Percentiles rank a stretch among this genome's conserved stretches.
phyloP scores from a whole-genome alignment of 2,329 filamentous ascomycete species.

The Penicillium sp. region DNA sequence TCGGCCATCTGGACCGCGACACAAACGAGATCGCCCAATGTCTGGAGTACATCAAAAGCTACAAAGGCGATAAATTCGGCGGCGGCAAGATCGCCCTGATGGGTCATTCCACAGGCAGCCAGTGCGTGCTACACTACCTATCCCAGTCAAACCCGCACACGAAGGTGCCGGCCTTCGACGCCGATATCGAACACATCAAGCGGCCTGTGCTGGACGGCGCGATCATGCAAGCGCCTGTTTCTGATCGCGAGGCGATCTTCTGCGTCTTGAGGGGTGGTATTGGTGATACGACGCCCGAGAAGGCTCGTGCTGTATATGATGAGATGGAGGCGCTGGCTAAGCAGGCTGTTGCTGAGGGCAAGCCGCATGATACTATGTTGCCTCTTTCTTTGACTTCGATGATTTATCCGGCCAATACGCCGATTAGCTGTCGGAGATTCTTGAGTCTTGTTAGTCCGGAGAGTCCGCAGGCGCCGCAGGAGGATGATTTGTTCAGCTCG shows the following conservation, averaged over 20 bases:
- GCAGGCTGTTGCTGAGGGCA: constrained; percentile 15
- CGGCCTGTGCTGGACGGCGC: constrained; percentile 58
- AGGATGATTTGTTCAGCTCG: constrained; percentile 79
- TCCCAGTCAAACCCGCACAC: constrained; percentile 37
- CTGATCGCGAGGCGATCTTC: constrained; percentile 60
- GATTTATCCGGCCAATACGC: constrained; percentile 31
- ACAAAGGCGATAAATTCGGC: constrained; percentile 25
- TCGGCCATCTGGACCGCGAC: constrained; percentile 45
- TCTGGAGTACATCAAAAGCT: constrained; percentile 43
- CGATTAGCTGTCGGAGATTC: constrained; percentile 50
- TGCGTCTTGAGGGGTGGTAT: constrained; percentile 25
- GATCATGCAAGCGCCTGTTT: constrained; percentile 71
- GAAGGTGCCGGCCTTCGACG: constrained; percentile 24
- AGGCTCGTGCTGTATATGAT: constrained; percentile 24
- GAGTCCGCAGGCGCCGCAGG: constrained; percentile 52
- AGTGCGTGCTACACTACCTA: constrained; percentile 59
- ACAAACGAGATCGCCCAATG: constrained; percentile 46
- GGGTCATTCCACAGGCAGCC: constrained; percentile 61
- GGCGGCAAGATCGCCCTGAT: constrained; percentile 52
- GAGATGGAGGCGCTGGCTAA: constrained; percentile 29
- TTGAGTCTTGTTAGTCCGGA: constrained; percentile 47
- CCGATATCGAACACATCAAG: constrained; percentile 27
- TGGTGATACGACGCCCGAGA: constrained; percentile 17
- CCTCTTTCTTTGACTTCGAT: constrained; percentile 28
- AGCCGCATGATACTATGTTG: constrained; percentile 25